Evolutionary conservation across 2,329 filamentous ascomycete species (phyloP).

Genomic region (Fusarium xylarioides): DNA sequence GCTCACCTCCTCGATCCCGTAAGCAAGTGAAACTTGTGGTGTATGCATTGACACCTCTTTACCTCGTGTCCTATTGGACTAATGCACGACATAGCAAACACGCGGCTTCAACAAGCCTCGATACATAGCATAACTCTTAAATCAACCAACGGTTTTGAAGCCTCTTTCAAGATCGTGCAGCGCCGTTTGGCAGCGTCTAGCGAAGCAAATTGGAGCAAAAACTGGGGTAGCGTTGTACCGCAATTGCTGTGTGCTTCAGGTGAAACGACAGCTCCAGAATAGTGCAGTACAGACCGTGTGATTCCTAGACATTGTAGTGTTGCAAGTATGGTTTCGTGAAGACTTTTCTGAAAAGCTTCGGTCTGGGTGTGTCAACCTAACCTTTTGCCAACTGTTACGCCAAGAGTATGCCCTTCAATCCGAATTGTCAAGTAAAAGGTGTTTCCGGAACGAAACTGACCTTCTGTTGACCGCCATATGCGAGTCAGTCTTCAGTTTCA

Average conservation of each 20-base stretch:
- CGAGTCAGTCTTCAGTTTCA: slow-evolving; percentile 27
- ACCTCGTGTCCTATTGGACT: background rate
- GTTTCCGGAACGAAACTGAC: slow-evolving; percentile 21
- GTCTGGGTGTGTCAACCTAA: background rate
- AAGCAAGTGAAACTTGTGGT: slow-evolving; percentile 3
- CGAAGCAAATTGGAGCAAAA: slow-evolving; percentile 8
- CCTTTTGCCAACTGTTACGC: background rate
- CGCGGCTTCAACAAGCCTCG: background rate
- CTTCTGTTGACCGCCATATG: slow-evolving; percentile 22
- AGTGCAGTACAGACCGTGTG: background rate
- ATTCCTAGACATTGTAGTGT: background rate
- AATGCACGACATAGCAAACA: slow-evolving; percentile 17
- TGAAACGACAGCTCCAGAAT: slow-evolving; percentile 34
- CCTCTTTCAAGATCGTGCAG: background rate
- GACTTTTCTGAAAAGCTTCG: background rate
- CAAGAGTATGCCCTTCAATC: background rate
- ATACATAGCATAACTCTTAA: background rate
- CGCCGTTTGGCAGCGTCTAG: slow-evolving; percentile 15
- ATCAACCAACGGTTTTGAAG: background rate
- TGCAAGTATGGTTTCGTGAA: slow-evolving; percentile 2
- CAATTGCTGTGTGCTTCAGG: slow-evolving; percentile 19
- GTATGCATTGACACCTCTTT: slow-evolving; percentile 5
- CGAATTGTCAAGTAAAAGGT: background rate
- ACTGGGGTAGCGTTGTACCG: slow-evolving; percentile 18
- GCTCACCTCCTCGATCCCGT: background rate